Base-by-base conservation (phyloP, 2,329 filamentous ascomycete genomes). In the Cytospora mali region DNA sequence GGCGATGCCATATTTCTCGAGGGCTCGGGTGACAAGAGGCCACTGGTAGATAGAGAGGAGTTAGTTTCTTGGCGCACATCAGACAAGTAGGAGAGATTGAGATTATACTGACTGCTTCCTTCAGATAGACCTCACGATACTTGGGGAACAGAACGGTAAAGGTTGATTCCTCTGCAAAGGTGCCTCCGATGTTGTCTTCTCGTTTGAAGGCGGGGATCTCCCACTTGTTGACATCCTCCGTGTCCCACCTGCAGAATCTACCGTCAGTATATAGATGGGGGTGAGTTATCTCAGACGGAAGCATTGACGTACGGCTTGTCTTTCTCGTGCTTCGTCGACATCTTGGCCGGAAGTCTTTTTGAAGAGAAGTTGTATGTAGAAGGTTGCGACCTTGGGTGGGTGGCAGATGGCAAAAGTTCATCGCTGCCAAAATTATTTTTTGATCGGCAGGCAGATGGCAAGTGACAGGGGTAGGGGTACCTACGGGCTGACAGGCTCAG, bases 171-270 rank as follows among this genome's bases (percentile, higher is more conserved):
- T 99, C 94, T 58, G 88, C 84, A 74, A 99, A 96, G 23, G 90
- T 89, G 68, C 95, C 95, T 61, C 86, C 92, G 33, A 80, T 78
- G 77, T 98, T 98, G 79, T 98, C 90, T 68, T 91, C 87, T 55
- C 91, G 85, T 49, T 87, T 94, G 79, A 98, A 98, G 29, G 87
- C 79, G 46, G 97, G 93, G 70, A 93, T 80, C 87, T 93, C 94
- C 93, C 93, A 98, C 76, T 97, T 96, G 79, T 98, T 94, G 68
- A 98, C 92, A 72, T 97, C 95, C 66, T 96, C 93, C 62, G 93
- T 96, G 72, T 97, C 93, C 93, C 93, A 96, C 61, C 64, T 63
- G 39, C 18, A 54, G 48, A 48, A 18, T 2, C 9, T 25, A 14
- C 10, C 3, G 53, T 63, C 31, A 65, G 61, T 42, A 33, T 13